Conservation (phyloP, 495 filamentous ascomycete species). For the Pyronema domesticum region DNA sequence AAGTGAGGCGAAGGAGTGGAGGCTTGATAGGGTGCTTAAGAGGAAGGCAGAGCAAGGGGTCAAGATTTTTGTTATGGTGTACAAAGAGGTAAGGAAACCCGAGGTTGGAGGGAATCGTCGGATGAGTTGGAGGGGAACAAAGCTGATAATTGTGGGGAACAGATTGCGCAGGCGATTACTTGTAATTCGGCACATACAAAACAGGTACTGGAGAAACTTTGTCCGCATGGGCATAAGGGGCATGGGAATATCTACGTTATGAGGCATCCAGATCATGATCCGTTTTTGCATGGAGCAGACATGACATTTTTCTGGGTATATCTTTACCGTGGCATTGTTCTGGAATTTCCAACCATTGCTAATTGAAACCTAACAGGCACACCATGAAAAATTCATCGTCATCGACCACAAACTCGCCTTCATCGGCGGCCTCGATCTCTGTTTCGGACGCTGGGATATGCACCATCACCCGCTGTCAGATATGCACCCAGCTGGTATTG, state of each 20-base stretch:
- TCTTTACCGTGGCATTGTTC: background rate
- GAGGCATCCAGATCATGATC: constrained; percentile 89
- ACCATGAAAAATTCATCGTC: constrained; percentile 93
- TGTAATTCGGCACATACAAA: constrained; percentile 92
- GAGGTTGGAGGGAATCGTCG: too few relatives aligned
- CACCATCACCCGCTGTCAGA: constrained; percentile 75
- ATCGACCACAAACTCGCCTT: constrained; percentile 82
- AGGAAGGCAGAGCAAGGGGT: constrained; percentile 77
- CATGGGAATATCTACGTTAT: constrained; percentile 76
- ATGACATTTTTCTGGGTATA: constrained; percentile 89
- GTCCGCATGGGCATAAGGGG: constrained; percentile 59
- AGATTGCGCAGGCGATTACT: constrained; percentile 59
- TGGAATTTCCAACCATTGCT: background rate
- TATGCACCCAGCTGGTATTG: constrained; percentile 66
- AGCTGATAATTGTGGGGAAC: background rate
- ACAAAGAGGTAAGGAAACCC: constrained; percentile 49
- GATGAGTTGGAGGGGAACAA: background rate
- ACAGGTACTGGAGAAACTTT: constrained; percentile 61
- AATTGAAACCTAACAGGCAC: constrained; percentile 35
- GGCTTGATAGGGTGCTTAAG: constrained; percentile 73
- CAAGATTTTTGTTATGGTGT: constrained; percentile 86
- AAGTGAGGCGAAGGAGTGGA: constrained; percentile 55
- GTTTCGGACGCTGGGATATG: constrained; percentile 84
- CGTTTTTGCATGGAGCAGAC: constrained; percentile 81
- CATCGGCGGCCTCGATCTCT: constrained; percentile 86